Percentiles rank a stretch among this genome's conserved stretches.
Conservation (phyloP, 257 asterid species). For the Jasminum sambac region DNA sequence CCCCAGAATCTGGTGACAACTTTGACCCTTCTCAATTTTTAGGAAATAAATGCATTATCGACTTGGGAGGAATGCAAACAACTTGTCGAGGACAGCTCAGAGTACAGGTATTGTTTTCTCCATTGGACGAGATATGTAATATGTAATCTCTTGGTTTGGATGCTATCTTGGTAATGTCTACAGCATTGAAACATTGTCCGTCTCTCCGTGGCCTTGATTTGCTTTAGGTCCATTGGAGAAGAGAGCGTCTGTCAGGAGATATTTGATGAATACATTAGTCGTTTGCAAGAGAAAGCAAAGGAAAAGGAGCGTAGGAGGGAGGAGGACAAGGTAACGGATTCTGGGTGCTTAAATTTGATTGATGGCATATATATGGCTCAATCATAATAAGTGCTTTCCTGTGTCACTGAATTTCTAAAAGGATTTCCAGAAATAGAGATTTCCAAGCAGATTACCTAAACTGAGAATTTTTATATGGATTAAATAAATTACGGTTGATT, state of each 20-base stretch:
- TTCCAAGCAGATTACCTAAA: neutral
- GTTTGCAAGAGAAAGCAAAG: slow-evolving; percentile 78
- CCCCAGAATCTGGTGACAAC: neutral
- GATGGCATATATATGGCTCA: slow-evolving; percentile 15
- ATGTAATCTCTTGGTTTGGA: slow-evolving; percentile 8
- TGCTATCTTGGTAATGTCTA: slow-evolving; percentile 21
- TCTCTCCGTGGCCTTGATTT: slow-evolving; percentile 13
- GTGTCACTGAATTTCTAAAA: neutral
- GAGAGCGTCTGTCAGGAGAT: slow-evolving; percentile 68
- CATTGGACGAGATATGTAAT: slow-evolving; percentile 18
- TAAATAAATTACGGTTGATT: neutral
- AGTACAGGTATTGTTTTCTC: slow-evolving; percentile 63
- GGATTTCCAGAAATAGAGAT: neutral
- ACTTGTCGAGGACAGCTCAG: slow-evolving; percentile 80
- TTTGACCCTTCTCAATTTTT: neutral
- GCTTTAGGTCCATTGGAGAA: slow-evolving; percentile 77
- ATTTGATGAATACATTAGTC: slow-evolving; percentile 75
- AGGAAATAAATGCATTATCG: slow-evolving; percentile 77
- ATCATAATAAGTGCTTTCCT: neutral
- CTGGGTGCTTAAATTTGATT: slow-evolving; percentile 3
- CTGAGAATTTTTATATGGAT: neutral
- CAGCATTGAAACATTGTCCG: slow-evolving; percentile 11
- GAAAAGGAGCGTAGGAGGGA: slow-evolving; percentile 95
- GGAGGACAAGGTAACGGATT: slow-evolving; percentile 75
- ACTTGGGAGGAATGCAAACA: slow-evolving; percentile 87